Base-by-base conservation (phyloP, 2,329 filamentous ascomycete genomes). In the Penicillium sp. region DNA sequence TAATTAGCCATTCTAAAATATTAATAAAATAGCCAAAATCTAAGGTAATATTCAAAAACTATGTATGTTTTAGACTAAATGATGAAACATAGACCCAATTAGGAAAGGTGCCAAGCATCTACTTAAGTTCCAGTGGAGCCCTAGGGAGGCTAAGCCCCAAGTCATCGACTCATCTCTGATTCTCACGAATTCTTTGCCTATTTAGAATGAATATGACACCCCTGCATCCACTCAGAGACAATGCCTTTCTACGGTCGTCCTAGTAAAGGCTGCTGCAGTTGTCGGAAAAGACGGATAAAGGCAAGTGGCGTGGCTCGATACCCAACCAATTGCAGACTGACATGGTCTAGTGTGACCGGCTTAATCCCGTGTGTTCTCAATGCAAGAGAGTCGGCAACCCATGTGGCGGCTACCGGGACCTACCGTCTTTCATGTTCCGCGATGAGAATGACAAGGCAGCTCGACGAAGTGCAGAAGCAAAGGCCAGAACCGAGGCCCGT, bases 321-420 rank as follows among this genome's bases (percentile, higher is more conserved):
- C 31, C 17, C 10, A 17, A 33, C 28, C 7, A 28, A 30, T 31
- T 37, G n/a, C 41, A 33, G 12, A 44, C 48, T 37, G 30, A 45
- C 31, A 25, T 33, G 42, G 48, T 57, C 44, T 47, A 71, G 69
- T 72, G 69, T 59, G 68, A 71, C 44, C 64, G 65, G 30, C 58
- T 59, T 16, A 56, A 61, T 8, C 64, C 67, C 8, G 60, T 62
- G 19, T 72, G 69, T 53, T 66, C 68, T n/a, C 69, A 71, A 55
- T 72, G 68, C 50, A 66, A 53, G 38, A 61, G 69, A 45, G 67
- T 62, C 22, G 65, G 66, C 22, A 64, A 70, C 40, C 36, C 59
- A 41, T 71, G 69, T 40, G 58, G 64, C 36, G 68, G 69, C 43
- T 72, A 71, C 51, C 65, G 63, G 31, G 68, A 72, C 31, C 59